A percentile compares a stretch with the other conserved stretches of the same genome.
These are phyloP conservation scores for Colletotrichum sp. DNA, from an alignment of 2,329 filamentous ascomycete genomes.

Conservation along the genomic window DNA sequence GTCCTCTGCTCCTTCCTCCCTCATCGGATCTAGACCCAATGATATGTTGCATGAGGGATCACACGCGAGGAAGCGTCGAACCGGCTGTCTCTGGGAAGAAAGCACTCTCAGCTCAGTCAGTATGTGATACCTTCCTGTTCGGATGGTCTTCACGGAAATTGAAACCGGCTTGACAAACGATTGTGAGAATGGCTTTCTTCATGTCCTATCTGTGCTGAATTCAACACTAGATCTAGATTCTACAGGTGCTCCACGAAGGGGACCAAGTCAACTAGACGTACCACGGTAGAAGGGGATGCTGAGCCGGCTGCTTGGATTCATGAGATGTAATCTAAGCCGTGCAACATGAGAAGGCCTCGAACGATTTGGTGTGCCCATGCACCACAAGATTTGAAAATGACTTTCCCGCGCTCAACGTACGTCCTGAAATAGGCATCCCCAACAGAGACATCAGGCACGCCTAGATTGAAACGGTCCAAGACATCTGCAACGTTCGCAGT, in stretches of 20 bases:
- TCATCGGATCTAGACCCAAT: background rate
- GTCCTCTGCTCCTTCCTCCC: background rate
- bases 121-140: background rate
- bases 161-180: fast-evolving
- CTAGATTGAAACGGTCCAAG: background rate
- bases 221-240: background rate
- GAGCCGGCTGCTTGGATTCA: background rate
- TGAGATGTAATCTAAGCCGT: fast-evolving
- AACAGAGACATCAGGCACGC: background rate
- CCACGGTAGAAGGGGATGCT: background rate
- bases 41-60: background rate
- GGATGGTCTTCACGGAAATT: fast-evolving
- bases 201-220: background rate
- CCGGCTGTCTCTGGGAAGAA: background rate
- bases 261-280: fast-evolving
- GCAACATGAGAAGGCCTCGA: background rate
- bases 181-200: fast-evolving
- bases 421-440: background rate
- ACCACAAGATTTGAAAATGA: fast-evolving
- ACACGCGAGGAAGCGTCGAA: background rate
- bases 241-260: fast-evolving
- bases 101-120: fast-evolving
- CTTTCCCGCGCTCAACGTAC: fast-evolving
- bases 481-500: background rate
- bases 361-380: background rate